phyloP scores from a whole-genome alignment of 305 asterid genomes.

The Fraxinus nigra region DNA sequence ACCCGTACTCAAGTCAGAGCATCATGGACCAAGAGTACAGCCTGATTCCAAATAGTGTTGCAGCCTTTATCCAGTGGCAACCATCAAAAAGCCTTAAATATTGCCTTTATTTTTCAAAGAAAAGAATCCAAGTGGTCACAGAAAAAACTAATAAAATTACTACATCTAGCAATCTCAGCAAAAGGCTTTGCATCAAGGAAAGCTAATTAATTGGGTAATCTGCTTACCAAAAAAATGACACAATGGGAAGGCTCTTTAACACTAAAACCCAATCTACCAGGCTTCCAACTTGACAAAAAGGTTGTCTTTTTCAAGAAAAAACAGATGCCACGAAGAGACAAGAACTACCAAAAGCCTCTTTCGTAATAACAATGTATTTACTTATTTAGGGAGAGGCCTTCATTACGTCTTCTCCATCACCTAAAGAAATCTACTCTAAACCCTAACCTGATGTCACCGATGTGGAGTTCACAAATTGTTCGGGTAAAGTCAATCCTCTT shows the following conservation, averaged over 20 bases:
- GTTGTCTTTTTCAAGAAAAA: not conserved
- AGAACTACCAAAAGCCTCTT: not conserved
- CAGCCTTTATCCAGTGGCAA: not conserved
- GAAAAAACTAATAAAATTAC: not conserved
- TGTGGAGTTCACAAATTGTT: not conserved
- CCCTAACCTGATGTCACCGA: constrained; percentile 4
- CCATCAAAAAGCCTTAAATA: constrained; percentile 6
- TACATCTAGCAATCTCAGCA: not conserved
- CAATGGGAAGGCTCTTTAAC: not conserved
- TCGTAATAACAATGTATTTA: not conserved
- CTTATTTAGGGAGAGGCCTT: not conserved
- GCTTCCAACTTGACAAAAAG: not conserved
- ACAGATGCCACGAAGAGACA: not conserved
- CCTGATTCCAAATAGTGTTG: not conserved
- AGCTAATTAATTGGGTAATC: not conserved
- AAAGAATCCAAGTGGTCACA: not conserved
- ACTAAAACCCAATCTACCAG: not conserved
- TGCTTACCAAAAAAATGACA: not conserved
- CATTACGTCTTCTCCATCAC: constrained; percentile 1
- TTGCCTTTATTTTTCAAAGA: not conserved
- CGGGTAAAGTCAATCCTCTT: constrained; percentile 5
- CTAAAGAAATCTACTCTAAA: constrained; percentile 12
- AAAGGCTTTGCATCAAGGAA: not conserved
- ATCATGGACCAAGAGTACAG: not conserved
- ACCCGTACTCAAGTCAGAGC: too few species aligned